Percentiles rank a stretch among this genome's conserved stretches.
These are phyloP conservation scores for Hippophae tibetana DNA, from an alignment of 306 rosid species.

Conservation along the genomic window DNA sequence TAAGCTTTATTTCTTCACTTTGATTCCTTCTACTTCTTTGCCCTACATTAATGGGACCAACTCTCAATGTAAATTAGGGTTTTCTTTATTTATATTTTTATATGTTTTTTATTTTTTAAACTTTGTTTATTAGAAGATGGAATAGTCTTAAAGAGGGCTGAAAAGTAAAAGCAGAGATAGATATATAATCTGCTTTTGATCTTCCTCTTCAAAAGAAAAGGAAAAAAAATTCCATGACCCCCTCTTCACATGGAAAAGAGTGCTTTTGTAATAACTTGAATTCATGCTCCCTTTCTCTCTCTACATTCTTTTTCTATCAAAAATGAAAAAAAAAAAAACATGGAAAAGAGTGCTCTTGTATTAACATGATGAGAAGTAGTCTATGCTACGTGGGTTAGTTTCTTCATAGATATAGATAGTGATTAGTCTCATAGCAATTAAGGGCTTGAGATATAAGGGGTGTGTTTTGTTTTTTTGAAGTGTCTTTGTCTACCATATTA, in stretches of 20 bases:
- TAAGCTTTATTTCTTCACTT: constrained; percentile 53
- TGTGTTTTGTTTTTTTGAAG: constrained; percentile 26
- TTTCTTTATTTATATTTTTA: no score
- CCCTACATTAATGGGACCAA: constrained; percentile 60
- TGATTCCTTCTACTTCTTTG: constrained; percentile 67
- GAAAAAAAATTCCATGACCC: constrained; percentile 17
- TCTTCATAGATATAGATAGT: neutral
- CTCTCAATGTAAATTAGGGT: constrained; percentile 20
- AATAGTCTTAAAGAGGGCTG: constrained; percentile 67
- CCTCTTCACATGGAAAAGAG: constrained; percentile 58
- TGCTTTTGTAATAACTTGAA: constrained; percentile 49
- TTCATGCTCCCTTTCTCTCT: neutral
- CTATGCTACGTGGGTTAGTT: neutral
- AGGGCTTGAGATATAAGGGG: constrained; percentile 3
- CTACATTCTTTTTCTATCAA: constrained; percentile 17
- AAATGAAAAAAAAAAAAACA: constrained; percentile 24
- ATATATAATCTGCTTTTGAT: constrained; percentile 38
- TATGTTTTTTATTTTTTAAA: constrained; percentile 1
- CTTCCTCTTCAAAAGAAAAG: constrained; percentile 48
- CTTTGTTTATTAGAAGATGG: constrained; percentile 29
- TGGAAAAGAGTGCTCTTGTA: constrained; percentile 42
- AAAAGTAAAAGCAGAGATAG: constrained; percentile 50
- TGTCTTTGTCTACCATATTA: constrained; percentile 40
- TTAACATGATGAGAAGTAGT: constrained; percentile 10
- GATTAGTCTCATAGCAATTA: neutral